Base-by-base conservation (phyloP, 306 rosid genomes). In the Mimosa bimucronata region DNA sequence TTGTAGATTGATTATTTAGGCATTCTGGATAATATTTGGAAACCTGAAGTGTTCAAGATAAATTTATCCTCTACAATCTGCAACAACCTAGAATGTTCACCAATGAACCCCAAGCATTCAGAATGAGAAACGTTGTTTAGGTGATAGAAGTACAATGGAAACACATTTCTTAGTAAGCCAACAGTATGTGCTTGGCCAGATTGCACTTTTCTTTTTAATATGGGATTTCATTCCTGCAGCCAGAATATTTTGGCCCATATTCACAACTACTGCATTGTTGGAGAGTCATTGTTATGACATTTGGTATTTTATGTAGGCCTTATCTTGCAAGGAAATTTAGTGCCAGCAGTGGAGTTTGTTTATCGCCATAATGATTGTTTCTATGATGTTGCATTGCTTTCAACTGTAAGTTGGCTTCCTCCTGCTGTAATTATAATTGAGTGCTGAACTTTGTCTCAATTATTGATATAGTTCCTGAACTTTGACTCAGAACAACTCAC, bases 301-400 rank as follows among this genome's bases (percentile, higher is more conserved):
- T 61, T 79, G 28, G 37, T 83, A 14, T 75, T 77, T 77, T 45
- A 71, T 84, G 72, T 68, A 95, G 99, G 99, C 80, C 97, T 91
- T 71, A 78, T 90, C 79, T 67, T 95, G 55, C 98, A 92, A 88
- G 98, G 97, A 38, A 86, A 93, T 77, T 81, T 95, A 67, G 66
- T 89, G 77, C 85, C 86, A 44, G 98, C 98, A 18, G 68, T 90
- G 60, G 93, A 93, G 58, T 95, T 95, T 83, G 93, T 91, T 75
- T 80, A 81, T 86, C 89, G 79, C 75, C 93, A 93, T 81, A 88
- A 85, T 80, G 99, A 90, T 82, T 93, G 97, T 86, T 90, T 95
- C 89, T 72, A 87, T 62, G 99, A 93, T 87, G 71, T 95, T 50
- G 89, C 84, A 58, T 86, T 91, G 86, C 98, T 95, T 77, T 92